A percentile compares a stretch with the other conserved stretches of the same genome.
Conservation (phyloP, 371 early-diverging fungal genomes). For the Rhizopus arrhizus region DNA sequence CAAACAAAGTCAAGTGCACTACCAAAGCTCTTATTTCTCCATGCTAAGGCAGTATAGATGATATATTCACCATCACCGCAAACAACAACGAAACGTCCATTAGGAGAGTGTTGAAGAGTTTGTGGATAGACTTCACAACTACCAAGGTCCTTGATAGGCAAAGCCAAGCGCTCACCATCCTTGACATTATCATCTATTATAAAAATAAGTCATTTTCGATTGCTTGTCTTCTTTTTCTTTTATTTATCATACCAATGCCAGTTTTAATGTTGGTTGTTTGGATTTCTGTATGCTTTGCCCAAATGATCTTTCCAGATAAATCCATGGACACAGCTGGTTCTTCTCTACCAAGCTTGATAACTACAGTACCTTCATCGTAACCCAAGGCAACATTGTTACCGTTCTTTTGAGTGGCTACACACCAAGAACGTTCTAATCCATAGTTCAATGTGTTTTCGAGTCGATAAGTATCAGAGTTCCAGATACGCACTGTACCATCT, state of each 20-base stretch:
- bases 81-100: constrained; percentile 97
- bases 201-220: constrained; percentile 4
- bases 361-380: constrained; percentile 94
- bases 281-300: constrained; percentile 96
- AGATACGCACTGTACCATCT: constrained; percentile 95
- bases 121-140: constrained; percentile 97
- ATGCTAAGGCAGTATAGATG: constrained; percentile 98
- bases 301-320: constrained; percentile 93
- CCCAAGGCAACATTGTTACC: constrained; percentile 92
- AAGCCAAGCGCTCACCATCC: constrained; percentile 90
- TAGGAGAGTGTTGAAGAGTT: constrained; percentile 95
- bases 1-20: constrained; percentile 95
- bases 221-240: neutral
- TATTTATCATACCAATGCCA: constrained; percentile 47
- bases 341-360: constrained; percentile 91
- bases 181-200: constrained; percentile 66
- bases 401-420: constrained; percentile 83
- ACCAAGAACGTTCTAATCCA: constrained; percentile 96
- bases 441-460: constrained; percentile 95
- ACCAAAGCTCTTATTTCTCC: constrained; percentile 99
- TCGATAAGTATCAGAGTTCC: constrained; percentile 97
- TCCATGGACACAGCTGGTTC: constrained; percentile 98
- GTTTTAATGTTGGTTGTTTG: constrained; percentile 92
- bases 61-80: constrained; percentile 99
- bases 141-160: constrained; percentile 93